Percentiles rank a stretch among this genome's conserved stretches.
These are phyloP conservation scores for Pseudocercospora pini-densiflorae DNA, from an alignment of 2,329 filamentous ascomycete genomes.

Conservation along the genomic window DNA sequence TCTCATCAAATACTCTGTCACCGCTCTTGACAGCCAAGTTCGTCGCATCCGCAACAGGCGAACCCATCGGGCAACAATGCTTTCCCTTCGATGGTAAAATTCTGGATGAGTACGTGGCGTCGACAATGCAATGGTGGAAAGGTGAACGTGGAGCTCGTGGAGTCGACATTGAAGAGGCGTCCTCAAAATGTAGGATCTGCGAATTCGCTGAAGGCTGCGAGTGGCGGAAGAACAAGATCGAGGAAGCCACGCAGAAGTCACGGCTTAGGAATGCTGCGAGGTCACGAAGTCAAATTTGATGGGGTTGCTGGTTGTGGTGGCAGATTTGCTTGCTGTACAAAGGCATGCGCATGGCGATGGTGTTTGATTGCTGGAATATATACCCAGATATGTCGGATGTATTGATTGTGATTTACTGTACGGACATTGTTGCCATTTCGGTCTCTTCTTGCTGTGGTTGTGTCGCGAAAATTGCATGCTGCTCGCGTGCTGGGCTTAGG, in stretches of 20 bases:
- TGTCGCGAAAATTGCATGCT: too few species aligned
- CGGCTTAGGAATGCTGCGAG: constrained; percentile 12
- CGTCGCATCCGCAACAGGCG: constrained; percentile 51
- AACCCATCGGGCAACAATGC: constrained; percentile 61
- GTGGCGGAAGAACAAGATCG: constrained; percentile 75
- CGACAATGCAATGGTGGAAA: constrained; percentile 86
- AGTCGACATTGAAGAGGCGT: constrained; percentile 81
- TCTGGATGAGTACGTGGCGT: constrained; percentile 68
- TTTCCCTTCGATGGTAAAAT: constrained; percentile 69
- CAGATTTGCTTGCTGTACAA: not conserved
- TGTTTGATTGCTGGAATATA: not conserved
- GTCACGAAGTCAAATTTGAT: not conserved
- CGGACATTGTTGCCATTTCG: not conserved
- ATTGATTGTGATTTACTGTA: not conserved
- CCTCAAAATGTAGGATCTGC: constrained; percentile 77
- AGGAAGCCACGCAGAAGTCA: constrained; percentile 53
- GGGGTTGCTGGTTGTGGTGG: too few species aligned
- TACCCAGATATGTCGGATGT: not conserved
- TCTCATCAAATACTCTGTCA: constrained; percentile 49
- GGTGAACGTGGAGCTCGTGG: constrained; percentile 74
- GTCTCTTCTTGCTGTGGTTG: not conserved
- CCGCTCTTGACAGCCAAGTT: constrained; percentile 63
- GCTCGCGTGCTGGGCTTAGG: not conserved
- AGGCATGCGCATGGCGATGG: not conserved
- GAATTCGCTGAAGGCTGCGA: constrained; percentile 79